phyloP scores from a whole-genome alignment of 345 rosid genomes.

The Euphorbia lathyris region DNA sequence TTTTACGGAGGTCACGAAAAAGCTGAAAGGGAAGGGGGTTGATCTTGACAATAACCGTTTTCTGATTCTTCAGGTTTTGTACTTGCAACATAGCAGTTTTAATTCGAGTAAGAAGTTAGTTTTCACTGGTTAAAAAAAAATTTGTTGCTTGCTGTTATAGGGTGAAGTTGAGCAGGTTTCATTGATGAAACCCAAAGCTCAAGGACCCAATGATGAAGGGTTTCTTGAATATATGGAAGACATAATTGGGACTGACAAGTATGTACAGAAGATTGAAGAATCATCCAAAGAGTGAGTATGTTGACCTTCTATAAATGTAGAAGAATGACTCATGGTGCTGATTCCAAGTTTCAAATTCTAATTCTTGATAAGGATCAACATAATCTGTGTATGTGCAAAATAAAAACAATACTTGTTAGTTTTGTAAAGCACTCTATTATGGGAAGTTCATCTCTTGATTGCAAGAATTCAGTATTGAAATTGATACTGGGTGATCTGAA shows the following conservation, averaged over 20 bases:
- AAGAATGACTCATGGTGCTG: constrained; percentile 3
- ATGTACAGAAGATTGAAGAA: constrained; percentile 88
- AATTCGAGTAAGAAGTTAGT: background rate
- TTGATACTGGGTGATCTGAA: background rate
- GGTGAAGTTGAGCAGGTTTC: constrained; percentile 99
- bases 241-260: constrained; percentile 91
- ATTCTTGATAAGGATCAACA: background rate
- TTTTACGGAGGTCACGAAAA: constrained; percentile 92
- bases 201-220: constrained; percentile 98
- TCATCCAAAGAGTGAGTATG: constrained; percentile 68
- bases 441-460: background rate
- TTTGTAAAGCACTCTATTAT: background rate
- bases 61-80: constrained; percentile 86
- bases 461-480: background rate
- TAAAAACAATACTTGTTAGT: background rate
- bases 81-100: background rate
- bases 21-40: constrained; percentile 87
- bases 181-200: constrained; percentile 95
- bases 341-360: constrained; percentile 4
- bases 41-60: constrained; percentile 99
- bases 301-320: constrained; percentile 4
- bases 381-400: background rate
- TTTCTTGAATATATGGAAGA: constrained; percentile 96
- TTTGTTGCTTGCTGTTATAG: constrained; percentile 40
- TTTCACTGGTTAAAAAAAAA: constrained; percentile 3